Conservation (phyloP, 164 flowering plant genomes). For the Pachysandra terminalis region DNA sequence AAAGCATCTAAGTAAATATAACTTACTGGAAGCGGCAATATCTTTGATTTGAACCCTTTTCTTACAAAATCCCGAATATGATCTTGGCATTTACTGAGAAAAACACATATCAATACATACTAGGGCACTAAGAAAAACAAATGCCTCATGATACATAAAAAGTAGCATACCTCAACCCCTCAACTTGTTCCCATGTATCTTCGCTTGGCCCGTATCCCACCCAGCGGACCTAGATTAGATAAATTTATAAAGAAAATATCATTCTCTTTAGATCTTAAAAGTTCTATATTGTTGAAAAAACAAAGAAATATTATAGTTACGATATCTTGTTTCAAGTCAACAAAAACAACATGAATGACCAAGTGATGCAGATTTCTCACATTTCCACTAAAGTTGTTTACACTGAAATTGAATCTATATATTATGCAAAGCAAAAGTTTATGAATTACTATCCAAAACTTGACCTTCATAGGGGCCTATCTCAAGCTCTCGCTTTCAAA, state of each 20-base stretch:
- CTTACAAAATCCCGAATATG: conserved; percentile 45
- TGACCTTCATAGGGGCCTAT: too few relatives aligned
- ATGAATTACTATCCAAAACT: too few relatives aligned
- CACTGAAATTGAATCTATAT: too few relatives aligned
- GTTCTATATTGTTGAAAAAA: too few relatives aligned
- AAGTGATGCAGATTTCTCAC: too few relatives aligned
- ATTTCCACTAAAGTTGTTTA: too few relatives aligned
- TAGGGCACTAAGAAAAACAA: neutral
- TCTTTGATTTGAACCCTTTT: conserved; percentile 43
- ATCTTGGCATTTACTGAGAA: conserved; percentile 51
- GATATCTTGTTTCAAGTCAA: too few relatives aligned
- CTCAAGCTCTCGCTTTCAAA: too few relatives aligned
- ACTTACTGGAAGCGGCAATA: conserved; percentile 66
- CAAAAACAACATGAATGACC: too few relatives aligned
- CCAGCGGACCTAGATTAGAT: conserved; percentile 56
- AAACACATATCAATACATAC: conserved; percentile 1
- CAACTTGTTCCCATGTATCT: conserved; percentile 70
- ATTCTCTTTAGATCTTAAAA: too few relatives aligned
- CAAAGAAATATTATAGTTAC: too few relatives aligned
- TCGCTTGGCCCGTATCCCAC: conserved; percentile 57
- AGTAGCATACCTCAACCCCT: conserved; percentile 41
- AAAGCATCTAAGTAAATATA: neutral
- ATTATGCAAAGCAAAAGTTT: too few relatives aligned
- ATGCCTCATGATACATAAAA: neutral
- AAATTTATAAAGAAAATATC: conserved; percentile 1